These are phyloP conservation scores for Globisporangium spinosum DNA, from an alignment of 352 stramenopile species.

Conservation along the genomic window DNA sequence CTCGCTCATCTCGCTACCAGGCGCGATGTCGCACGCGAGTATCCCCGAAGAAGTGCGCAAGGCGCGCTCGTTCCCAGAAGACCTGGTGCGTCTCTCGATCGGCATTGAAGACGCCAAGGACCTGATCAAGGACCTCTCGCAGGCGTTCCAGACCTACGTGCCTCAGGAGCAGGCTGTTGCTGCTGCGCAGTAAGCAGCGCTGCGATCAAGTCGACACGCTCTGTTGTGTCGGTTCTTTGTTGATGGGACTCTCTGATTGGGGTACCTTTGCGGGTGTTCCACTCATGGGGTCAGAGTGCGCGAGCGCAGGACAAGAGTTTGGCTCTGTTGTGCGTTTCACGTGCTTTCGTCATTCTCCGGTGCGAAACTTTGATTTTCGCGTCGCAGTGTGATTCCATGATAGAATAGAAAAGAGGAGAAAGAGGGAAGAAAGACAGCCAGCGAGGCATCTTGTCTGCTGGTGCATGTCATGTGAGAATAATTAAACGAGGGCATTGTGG, in stretches of 20 bases:
- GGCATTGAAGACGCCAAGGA: slow-evolving; percentile 94
- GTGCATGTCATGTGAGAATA: neutral
- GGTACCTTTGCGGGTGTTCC: neutral
- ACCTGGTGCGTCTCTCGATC: slow-evolving; percentile 92
- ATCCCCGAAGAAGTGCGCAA: slow-evolving; percentile 91
- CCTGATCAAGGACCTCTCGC: slow-evolving; percentile 92
- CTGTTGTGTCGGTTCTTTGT: neutral
- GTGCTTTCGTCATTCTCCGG: slow-evolving; percentile 22
- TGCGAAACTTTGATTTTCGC: neutral
- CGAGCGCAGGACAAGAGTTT: neutral
- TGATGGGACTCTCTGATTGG: slow-evolving; percentile 22
- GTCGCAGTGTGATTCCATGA: slow-evolving; percentile 19
- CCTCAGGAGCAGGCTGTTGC: slow-evolving; percentile 13
- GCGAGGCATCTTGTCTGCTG: neutral
- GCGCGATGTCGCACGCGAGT: slow-evolving; percentile 94
- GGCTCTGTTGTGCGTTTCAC: neutral
- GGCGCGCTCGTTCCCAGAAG: slow-evolving; percentile 89
- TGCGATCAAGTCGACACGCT: neutral
- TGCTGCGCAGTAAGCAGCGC: slow-evolving; percentile 7
- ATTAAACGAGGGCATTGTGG: neutral
- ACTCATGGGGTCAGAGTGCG: slow-evolving; percentile 23
- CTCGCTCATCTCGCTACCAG: slow-evolving; percentile 89
- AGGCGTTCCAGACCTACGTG: slow-evolving; percentile 84
- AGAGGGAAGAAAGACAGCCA: neutral
- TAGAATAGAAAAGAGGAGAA: slow-evolving; percentile 3